These are phyloP conservation scores for Hypoxylon crocopeplum DNA, from an alignment of 495 filamentous ascomycete genomes.

Conservation along the genomic window DNA sequence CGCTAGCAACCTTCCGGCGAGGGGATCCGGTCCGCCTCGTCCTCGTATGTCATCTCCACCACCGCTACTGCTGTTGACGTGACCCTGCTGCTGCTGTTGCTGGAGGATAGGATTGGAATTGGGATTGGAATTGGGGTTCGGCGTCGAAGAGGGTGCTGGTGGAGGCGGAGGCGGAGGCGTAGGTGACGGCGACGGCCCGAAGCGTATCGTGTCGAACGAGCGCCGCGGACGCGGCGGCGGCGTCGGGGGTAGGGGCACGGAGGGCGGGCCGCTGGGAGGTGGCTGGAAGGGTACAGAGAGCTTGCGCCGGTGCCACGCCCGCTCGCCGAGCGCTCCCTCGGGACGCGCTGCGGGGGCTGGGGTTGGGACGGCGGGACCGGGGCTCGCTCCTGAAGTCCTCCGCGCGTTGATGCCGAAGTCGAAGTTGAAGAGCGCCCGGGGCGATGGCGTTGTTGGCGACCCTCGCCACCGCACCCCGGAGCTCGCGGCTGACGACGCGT, in stretches of 20 bases:
- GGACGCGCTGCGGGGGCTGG: constrained; percentile 10
- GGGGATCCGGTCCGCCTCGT: no score
- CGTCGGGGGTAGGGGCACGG: constrained; percentile 14
- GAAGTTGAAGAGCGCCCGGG: background rate
- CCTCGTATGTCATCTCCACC: background rate
- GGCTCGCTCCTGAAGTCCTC: background rate
- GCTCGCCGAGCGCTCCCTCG: constrained; percentile 20
- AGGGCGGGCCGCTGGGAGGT: constrained; percentile 27
- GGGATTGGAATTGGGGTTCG: no score
- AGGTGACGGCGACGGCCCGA: background rate
- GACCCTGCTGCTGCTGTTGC: no score
- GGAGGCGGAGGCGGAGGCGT: background rate
- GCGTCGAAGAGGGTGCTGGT: background rate
- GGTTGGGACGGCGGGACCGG: background rate
- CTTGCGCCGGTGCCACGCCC: constrained; percentile 37
- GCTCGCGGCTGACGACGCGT: constrained; percentile 17
- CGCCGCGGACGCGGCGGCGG: constrained; percentile 21
- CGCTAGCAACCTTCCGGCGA: background rate
- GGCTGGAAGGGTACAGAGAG: constrained; percentile 28
- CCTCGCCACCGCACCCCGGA: constrained; percentile 27
- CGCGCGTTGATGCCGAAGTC: constrained; percentile 5
- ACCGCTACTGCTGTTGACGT: no score
- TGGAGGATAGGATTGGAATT: no score
- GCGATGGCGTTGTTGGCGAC: background rate
- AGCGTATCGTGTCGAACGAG: constrained; percentile 6